phyloP scores from a whole-genome alignment of 768 basidiomycete genomes.

The Basidioascus undulatus region DNA sequence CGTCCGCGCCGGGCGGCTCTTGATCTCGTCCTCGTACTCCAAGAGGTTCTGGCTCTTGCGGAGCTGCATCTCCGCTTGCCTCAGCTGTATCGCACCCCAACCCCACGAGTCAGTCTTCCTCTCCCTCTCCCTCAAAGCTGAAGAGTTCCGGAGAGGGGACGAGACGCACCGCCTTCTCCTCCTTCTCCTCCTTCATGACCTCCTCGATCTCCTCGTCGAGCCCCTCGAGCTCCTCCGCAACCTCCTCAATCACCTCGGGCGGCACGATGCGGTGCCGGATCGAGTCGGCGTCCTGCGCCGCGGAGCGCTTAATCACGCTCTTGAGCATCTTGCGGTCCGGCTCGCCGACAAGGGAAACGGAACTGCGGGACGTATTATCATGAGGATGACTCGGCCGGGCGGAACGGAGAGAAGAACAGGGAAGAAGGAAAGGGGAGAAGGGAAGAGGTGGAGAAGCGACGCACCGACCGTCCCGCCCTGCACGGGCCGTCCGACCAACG shows the following conservation, averaged over 20 bases:
- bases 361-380: conserved; percentile 24
- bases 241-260: conserved; percentile 42
- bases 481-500: conserved; percentile 25
- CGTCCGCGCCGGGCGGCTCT: conserved; percentile 76
- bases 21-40: conserved; percentile 78
- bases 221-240: conserved; percentile 39
- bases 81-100: conserved; percentile 30
- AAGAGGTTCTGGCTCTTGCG: conserved; percentile 87
- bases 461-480: conserved; percentile 73
- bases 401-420: neutral
- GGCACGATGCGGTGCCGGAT: conserved; percentile 75
- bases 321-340: conserved; percentile 89
- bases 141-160: neutral
- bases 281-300: conserved; percentile 35
- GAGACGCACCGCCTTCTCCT: conserved; percentile 57
- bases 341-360: conserved; percentile 87
- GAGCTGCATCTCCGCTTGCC: conserved; percentile 84
- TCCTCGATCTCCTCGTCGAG: conserved; percentile 54
- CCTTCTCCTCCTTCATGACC: conserved; percentile 72
- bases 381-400: too few species aligned
- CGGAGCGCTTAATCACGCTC: conserved; percentile 71
- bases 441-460: conserved; percentile 18
- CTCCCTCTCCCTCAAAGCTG: neutral
- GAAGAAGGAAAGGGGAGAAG: conserved; percentile 1
- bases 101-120: conserved; percentile 4